Evolutionary conservation across 179 eudicot genomes (phyloP), one percentile per base, ranked within the genome.

Genomic region (Drosera spatulata): DNA sequence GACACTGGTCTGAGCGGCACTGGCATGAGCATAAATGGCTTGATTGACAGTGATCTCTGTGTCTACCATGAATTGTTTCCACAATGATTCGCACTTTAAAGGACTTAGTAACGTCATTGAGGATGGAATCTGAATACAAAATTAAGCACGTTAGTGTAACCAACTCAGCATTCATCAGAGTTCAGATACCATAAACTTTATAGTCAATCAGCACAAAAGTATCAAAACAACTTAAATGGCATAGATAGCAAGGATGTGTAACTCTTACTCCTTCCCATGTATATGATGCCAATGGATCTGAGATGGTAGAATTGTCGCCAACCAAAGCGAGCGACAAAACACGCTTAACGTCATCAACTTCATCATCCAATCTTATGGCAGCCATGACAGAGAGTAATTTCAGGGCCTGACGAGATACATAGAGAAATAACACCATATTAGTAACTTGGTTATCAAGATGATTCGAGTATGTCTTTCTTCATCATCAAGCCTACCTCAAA

Each of bases 1-100:
- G 33, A 1, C 33, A 22, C 33, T 22, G 33, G 33, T n/a, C 97
- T 93, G 99, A 62, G 33, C 33, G 33, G 33, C 33, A 22, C 33
- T 22, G 33, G 33, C 33, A 22, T 22, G 33, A 22, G 33, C 33
- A 22, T 22, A 22, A 22, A 90, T 81, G 59, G 99, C 99, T 80
- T 93, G 99, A 72, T 76, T 85, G 54, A 93, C 95, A 61, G 88
- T 80, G 71, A 86, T 84, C 68, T 93, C 97, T 0, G 99, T 93
- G 82, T 93, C 99, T 50, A 82, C 63, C 33, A 22, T 22, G 33
- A 22, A 22, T 22, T 22, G 33, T 22, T 22, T 22, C 33, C 33
- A 22, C 33, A 22, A 22, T 22, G 33, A 22, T 22, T 22, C 1
- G 33, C 33, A 22, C 33, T 22, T 22, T 0, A 22, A 94, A 53